Evolutionary conservation across 1,284 basidiomycete species (phyloP), one percentile per base, ranked within the genome.

Genomic region (Peniophora sp.): DNA sequence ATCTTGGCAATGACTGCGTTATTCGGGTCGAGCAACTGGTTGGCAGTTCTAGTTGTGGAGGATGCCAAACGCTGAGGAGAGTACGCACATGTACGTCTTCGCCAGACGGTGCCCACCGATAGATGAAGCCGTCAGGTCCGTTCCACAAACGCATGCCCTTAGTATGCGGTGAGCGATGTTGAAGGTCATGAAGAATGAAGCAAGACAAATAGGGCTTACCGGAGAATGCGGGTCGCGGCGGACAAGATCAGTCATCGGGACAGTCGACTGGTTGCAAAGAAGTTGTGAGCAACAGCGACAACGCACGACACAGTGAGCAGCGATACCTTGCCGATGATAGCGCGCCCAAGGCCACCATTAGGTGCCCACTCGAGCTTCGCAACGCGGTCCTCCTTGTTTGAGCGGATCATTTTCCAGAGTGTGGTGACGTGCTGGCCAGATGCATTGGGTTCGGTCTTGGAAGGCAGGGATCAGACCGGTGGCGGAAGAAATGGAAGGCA

Each of bases 321-420:
- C 59, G 62, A 55, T 57, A 87, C 88, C 75, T 88, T 89, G 62
- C 87, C 88, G 61, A 91, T 87, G 57, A 85, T 74, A 57, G 85
- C 81, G 59, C 88, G 86, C 56, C 88, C 88, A 51, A 90, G 81
- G 51, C 83, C 81, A 53, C 87, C 88, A 58, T 78, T 85, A 49
- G 79, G 69, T 50, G 83, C 77, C 88, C 88, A 92, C 66, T 92
- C 88, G 53, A 92, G 78, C 69, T 83, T 88, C 57, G 88, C 88
- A 58, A 90, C 83, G 45, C 85, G 81, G 65, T 91, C 88, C 68
- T 88, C 86, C 63, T 85, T 87, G 70, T 85, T 85, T 49, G 83
- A 74, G 48, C 87, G 84, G 60, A 88, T 84, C 27, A 83, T 71
- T 53, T 84, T 78, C 78, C 78, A 87, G 50, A 90, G 72, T 24